phyloP scores from a whole-genome alignment of 2,329 filamentous ascomycete species.

The Penicillium aurantiogriseum region DNA sequence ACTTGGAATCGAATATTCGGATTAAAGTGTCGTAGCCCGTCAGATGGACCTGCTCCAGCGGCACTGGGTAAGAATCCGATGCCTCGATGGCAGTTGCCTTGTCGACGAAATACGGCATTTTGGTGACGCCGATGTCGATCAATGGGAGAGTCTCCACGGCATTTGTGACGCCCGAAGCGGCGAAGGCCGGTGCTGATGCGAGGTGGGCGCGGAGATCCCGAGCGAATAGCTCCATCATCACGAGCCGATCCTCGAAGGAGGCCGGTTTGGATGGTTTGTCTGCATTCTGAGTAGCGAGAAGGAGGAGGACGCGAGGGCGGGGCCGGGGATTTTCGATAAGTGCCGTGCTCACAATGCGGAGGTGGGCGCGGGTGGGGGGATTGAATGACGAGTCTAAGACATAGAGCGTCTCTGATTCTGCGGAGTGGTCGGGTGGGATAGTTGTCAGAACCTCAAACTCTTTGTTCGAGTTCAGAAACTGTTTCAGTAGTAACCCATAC shows the following conservation, averaged over 20 bases:
- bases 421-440: constrained; percentile 11
- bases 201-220: constrained; percentile 41
- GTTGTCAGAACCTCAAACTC: constrained; percentile 31
- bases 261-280: constrained; percentile 58
- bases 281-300: constrained; percentile 64
- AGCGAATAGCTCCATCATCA: constrained; percentile 51
- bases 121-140: constrained; percentile 50
- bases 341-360: constrained; percentile 55
- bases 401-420: constrained; percentile 48
- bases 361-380: constrained; percentile 61
- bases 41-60: constrained; percentile 48
- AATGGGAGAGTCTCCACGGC: constrained; percentile 23
- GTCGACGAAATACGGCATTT: constrained; percentile 49
- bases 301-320: constrained; percentile 51
- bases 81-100: constrained; percentile 47
- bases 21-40: constrained; percentile 51
- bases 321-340: constrained; percentile 39
- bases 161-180: not conserved
- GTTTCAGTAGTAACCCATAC: constrained; percentile 43
- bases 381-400: constrained; percentile 68
- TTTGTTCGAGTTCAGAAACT: constrained; percentile 43
- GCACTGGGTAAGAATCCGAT: constrained; percentile 35
- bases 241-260: constrained; percentile 48
- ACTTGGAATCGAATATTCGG: constrained; percentile 50
- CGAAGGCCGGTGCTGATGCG: constrained; percentile 13